Evolutionary conservation across 768 basidiomycete species (phyloP).

Genomic region (Mycena rebaudengoi): DNA sequence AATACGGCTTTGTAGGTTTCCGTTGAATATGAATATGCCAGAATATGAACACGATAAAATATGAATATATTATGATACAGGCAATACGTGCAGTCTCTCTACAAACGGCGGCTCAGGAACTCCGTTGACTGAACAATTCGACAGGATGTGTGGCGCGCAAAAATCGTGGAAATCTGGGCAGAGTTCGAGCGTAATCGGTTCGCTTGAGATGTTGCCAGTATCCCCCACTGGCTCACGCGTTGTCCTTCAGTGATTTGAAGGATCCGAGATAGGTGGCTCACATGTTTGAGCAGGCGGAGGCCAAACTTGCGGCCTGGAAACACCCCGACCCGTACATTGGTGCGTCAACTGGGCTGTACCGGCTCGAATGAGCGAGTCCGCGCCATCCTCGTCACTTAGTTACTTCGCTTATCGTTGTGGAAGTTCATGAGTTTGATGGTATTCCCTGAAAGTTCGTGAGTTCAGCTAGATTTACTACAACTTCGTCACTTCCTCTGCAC

Average conservation of each 20-base stretch:
- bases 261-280: conserved; percentile 84
- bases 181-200: conserved; percentile 94
- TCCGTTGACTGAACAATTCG: conserved; percentile 90
- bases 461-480: too few species aligned
- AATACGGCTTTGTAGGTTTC: too few species aligned
- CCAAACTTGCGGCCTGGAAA: conserved; percentile 63
- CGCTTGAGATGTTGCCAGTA: conserved; percentile 39
- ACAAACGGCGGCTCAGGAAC: conserved; percentile 87
- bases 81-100: conserved; percentile 90
- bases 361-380: too few species aligned
- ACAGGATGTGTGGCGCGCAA: conserved; percentile 85
- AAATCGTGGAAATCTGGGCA: conserved; percentile 88
- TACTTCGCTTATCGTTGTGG: too few species aligned
- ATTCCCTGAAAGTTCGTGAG: too few species aligned
- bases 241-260: conserved; percentile 70
- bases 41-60: too few species aligned
- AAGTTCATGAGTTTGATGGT: too few species aligned
- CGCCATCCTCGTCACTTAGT: too few species aligned
- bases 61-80: too few species aligned
- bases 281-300: conserved; percentile 84
- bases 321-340: conserved; percentile 96
- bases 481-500: too few species aligned
- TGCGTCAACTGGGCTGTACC: too few species aligned
- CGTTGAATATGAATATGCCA: too few species aligned
- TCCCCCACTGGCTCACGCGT: conserved; percentile 5